Conservation (phyloP, 345 rosid species). For the Viola odorata region DNA sequence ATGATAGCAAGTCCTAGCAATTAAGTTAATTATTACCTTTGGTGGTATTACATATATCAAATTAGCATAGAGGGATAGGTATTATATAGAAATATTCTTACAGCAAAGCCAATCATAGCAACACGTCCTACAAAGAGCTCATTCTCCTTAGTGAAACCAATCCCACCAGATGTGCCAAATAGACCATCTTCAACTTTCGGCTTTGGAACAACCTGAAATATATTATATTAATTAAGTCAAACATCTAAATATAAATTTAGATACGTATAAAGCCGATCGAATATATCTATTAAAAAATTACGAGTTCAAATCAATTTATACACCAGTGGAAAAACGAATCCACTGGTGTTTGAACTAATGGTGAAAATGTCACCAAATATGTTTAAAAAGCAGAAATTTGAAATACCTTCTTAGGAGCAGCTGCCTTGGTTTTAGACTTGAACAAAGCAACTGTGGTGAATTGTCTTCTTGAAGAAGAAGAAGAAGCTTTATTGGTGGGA, state of each 20-base stretch:
- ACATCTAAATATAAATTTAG: not conserved
- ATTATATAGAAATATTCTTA: slow-evolving; percentile 31
- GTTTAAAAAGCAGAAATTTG: too few relatives aligned
- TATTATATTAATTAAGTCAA: too few relatives aligned
- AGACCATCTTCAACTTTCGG: slow-evolving; percentile 79
- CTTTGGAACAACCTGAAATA: slow-evolving; percentile 23
- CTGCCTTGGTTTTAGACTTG: slow-evolving; percentile 80
- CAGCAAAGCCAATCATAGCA: slow-evolving; percentile 98
- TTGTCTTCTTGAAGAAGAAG: slow-evolving; percentile 11
- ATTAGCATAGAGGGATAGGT: too few relatives aligned
- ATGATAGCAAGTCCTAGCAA: too few relatives aligned
- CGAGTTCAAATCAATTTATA: too few relatives aligned
- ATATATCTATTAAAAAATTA: too few relatives aligned
- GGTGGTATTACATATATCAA: too few relatives aligned
- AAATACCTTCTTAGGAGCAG: slow-evolving; percentile 53
- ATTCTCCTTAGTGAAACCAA: slow-evolving; percentile 90
- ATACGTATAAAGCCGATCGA: too few relatives aligned
- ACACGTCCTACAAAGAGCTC: slow-evolving; percentile 99
- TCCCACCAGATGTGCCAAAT: slow-evolving; percentile 94
- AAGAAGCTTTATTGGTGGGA: slow-evolving; percentile 14
- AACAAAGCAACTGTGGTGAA: slow-evolving; percentile 61
- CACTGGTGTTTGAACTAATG: too few relatives aligned
- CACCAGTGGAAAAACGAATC: too few relatives aligned
- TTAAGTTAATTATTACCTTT: too few relatives aligned
- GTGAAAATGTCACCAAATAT: too few relatives aligned